Percentiles rank a stretch among this genome's conserved stretches.
Conservation (phyloP, 2,329 filamentous ascomycete genomes). For the Neonectria faginata region DNA sequence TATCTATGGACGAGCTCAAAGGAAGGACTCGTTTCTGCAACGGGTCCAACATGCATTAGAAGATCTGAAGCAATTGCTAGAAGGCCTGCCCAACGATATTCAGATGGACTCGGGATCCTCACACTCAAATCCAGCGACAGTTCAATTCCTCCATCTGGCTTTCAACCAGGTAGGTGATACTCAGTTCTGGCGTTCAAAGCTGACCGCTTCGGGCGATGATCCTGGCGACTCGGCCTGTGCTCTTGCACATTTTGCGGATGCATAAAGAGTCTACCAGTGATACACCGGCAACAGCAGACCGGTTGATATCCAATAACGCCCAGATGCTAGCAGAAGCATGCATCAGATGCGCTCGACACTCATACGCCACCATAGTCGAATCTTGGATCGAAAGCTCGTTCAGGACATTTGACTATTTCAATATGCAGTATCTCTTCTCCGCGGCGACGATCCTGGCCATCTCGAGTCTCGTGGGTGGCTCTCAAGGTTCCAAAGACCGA, state of each 20-base stretch:
- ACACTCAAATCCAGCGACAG: neutral
- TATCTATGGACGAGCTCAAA: no score
- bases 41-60: neutral
- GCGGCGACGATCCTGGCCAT: constrained; percentile 28
- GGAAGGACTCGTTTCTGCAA: no score
- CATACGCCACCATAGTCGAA: constrained; percentile 3
- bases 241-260: constrained; percentile 10
- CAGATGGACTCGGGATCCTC: neutral
- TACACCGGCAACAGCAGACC: neutral
- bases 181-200: neutral
- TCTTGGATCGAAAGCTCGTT: constrained; percentile 31
- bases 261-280: neutral
- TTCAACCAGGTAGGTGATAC: constrained; percentile 13
- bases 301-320: neutral
- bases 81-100: neutral
- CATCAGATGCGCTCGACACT: constrained; percentile 27
- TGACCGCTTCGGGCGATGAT: constrained; percentile 5
- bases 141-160: constrained; percentile 4
- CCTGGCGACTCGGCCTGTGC: constrained; percentile 11
- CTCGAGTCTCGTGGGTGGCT: constrained; percentile 15
- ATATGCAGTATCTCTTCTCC: constrained; percentile 32
- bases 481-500: neutral
- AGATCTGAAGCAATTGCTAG: neutral
- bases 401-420: constrained; percentile 28
- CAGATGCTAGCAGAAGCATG: constrained; percentile 26